Evolutionary conservation across 495 filamentous ascomycete genomes (phyloP).

Genomic region (Stereocaulon alpinum): DNA sequence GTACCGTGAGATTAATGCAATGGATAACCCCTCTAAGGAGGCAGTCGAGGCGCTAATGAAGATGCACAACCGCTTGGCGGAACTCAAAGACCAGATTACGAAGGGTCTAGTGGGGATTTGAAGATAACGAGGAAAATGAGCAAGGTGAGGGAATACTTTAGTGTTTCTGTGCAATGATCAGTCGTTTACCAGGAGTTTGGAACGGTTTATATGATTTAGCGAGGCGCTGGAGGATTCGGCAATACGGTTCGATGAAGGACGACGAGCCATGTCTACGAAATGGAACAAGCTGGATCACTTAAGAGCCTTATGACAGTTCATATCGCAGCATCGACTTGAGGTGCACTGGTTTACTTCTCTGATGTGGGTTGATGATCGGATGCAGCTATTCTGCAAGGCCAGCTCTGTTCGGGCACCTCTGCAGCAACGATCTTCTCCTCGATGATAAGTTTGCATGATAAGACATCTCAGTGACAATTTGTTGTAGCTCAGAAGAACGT

Average conservation of each 20-base stretch:
- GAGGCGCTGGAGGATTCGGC: conserved; percentile 12
- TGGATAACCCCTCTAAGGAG: conserved; percentile 41
- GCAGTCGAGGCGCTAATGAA: conserved; percentile 48
- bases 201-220: conserved; percentile 17
- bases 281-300: background rate
- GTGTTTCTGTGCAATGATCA: background rate
- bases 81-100: conserved; percentile 61
- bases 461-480: background rate
- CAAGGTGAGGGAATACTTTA: conserved; percentile 20
- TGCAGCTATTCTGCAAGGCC: background rate
- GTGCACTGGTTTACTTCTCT: too few species aligned
- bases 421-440: background rate
- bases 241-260: background rate
- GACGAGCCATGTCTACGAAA: background rate
- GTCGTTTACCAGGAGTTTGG: conserved; percentile 1
- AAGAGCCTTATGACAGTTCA: background rate
- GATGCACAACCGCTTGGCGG: conserved; percentile 49
- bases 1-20: conserved; percentile 45
- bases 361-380: background rate
- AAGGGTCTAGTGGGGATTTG: conserved; percentile 24
- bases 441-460: background rate
- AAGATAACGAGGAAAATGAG: conserved; percentile 29
- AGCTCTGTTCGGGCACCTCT: background rate
- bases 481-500: background rate
- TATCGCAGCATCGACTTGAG: too few species aligned